These are phyloP conservation scores for Hemileia vastatrix DNA, from an alignment of 1,284 basidiomycete genomes.

Conservation along the genomic window DNA sequence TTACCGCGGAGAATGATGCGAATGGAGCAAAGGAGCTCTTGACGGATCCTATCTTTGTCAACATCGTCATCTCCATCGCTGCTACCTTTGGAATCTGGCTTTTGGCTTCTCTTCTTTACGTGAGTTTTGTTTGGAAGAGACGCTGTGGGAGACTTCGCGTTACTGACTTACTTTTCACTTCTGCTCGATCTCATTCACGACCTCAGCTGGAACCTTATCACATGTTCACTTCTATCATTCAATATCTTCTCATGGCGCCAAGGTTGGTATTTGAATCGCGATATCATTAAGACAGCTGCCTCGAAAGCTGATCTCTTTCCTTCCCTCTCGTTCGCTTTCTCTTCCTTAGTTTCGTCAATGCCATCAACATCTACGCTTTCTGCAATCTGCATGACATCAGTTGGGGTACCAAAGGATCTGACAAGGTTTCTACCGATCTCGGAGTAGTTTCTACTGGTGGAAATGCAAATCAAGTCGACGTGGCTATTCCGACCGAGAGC, in stretches of 20 bases:
- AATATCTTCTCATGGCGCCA: conserved; percentile 34
- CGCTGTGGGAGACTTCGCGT: background rate
- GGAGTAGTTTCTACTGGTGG: conserved; percentile 30
- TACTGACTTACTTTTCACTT: background rate
- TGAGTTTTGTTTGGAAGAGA: conserved; percentile 9
- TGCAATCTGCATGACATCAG: conserved; percentile 39
- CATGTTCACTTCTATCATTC: conserved; percentile 73
- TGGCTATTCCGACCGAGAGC: conserved; percentile 37
- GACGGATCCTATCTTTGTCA: conserved; percentile 49
- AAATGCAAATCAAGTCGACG: conserved; percentile 34
- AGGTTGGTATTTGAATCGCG: conserved; percentile 45
- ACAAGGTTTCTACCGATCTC: conserved; percentile 36
- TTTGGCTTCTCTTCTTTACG: conserved; percentile 37
- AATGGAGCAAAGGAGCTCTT: conserved; percentile 42
- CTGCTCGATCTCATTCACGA: background rate
- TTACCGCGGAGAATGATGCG: conserved; percentile 25
- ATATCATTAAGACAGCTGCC: too few species aligned
- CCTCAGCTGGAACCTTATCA: conserved; percentile 46
- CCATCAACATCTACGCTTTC: conserved; percentile 42
- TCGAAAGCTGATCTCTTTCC: too few species aligned
- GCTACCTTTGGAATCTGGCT: conserved; percentile 41
- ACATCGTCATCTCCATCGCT: conserved; percentile 39
- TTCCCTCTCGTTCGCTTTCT: too few species aligned
- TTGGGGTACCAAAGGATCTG: conserved; percentile 43
- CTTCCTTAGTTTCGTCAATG: conserved; percentile 29